phyloP scores from a whole-genome alignment of 2,329 filamentous ascomycete genomes.

The Aspergillus sp. region DNA sequence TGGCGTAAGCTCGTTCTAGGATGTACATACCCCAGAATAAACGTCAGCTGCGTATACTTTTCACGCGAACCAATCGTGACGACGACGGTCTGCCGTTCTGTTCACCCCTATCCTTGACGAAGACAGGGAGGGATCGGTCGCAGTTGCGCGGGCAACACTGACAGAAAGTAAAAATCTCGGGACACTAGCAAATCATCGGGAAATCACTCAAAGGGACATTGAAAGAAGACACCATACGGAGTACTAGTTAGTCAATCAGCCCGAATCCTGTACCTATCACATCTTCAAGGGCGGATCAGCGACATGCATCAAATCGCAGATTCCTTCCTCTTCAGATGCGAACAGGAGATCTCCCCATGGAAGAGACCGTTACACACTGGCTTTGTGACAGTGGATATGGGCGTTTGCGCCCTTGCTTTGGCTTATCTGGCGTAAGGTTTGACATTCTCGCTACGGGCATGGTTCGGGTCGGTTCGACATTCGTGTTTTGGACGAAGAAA shows the following conservation, averaged over 20 bases:
- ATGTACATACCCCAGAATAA: constrained; percentile 7
- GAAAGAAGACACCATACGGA: neutral
- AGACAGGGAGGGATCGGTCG: constrained; percentile 4
- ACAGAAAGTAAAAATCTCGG: neutral
- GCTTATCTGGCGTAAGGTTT: constrained; percentile 1
- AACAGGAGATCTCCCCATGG: constrained; percentile 2
- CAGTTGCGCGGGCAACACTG: constrained; percentile 1
- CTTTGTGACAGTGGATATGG: constrained; percentile 2
- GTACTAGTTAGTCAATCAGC: constrained; percentile 5
- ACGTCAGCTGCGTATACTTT: neutral
- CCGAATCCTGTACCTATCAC: neutral
- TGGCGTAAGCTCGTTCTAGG: constrained; percentile 11
- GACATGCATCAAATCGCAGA: constrained; percentile 1
- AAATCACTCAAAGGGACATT: neutral
- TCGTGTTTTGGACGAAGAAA: constrained; percentile 6
- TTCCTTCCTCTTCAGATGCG: constrained; percentile 6
- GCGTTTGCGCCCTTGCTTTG: neutral
- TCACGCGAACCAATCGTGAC: neutral
- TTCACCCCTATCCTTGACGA: neutral
- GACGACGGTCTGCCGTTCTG: constrained; percentile 1
- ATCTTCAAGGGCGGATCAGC: constrained; percentile 12
- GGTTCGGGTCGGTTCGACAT: constrained; percentile 15
- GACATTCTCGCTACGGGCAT: constrained; percentile 7
- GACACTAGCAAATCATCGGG: too few relatives aligned
- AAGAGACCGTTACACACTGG: neutral